Evolutionary conservation across 202 grass and related monocot genomes (phyloP).

Genomic region (Carex arenaria): DNA sequence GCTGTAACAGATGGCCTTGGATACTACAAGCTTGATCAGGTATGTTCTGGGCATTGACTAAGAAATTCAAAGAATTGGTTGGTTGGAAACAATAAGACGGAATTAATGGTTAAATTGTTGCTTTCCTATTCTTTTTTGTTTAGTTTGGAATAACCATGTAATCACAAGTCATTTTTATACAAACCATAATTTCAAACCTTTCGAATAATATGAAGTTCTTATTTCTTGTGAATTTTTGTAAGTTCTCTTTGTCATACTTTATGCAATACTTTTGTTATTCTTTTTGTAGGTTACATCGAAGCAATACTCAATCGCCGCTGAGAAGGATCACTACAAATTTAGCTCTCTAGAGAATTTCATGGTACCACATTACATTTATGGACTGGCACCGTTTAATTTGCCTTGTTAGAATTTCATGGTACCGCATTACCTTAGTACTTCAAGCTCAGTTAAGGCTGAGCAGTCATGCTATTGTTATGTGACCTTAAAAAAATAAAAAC

Average conservation of each 20-base stretch:
- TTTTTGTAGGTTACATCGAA: conserved; percentile 87
- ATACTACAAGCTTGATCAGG: conserved; percentile 97
- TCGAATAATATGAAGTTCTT: background rate
- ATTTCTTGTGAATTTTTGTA: background rate
- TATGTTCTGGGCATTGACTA: conserved; percentile 21
- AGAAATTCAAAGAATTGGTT: conserved; percentile 20
- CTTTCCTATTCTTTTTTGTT: conserved; percentile 5
- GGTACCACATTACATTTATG: conserved; percentile 47
- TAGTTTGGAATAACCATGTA: background rate
- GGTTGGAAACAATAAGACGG: background rate
- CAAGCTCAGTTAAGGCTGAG: background rate
- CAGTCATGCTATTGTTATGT: background rate
- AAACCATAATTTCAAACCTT: background rate
- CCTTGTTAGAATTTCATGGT: conserved; percentile 21
- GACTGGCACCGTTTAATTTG: conserved; percentile 9
- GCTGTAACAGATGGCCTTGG: conserved; percentile 61
- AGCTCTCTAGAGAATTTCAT: conserved; percentile 75
- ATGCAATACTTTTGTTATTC: conserved; percentile 25
- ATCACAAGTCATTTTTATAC: background rate
- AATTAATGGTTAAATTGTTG: background rate
- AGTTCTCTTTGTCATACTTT: conserved; percentile 13
- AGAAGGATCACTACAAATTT: conserved; percentile 96
- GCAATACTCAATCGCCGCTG: conserved; percentile 67
- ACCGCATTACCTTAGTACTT: background rate
- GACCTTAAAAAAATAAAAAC: background rate